These are phyloP conservation scores for Aspergillus japonicus DNA, from an alignment of 2,329 filamentous ascomycete genomes.

Conservation along the genomic window DNA sequence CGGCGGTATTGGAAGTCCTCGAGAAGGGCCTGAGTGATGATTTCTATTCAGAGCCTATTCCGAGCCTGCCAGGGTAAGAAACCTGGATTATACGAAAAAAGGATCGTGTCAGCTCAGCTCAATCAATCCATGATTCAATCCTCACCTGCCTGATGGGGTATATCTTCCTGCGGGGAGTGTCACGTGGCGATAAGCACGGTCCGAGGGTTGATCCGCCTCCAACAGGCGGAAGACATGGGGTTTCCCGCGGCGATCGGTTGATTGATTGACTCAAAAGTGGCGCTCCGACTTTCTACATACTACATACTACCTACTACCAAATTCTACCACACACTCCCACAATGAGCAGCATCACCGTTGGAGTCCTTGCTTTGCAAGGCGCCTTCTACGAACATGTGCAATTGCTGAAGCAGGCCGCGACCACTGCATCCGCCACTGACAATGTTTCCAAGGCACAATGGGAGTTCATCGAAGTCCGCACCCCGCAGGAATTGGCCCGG, in stretches of 20 bases:
- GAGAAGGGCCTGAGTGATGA: too few relatives aligned
- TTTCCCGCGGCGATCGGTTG: not conserved
- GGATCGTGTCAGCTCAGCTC: too few relatives aligned
- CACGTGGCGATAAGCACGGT: conserved; percentile 25
- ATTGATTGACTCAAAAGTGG: not conserved
- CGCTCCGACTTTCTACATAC: not conserved
- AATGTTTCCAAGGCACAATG: conserved; percentile 42
- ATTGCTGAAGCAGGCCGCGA: conserved; percentile 68
- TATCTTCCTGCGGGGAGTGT: conserved; percentile 18
- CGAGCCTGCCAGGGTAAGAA: too few relatives aligned
- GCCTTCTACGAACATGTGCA: conserved; percentile 87
- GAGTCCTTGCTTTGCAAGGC: conserved; percentile 78
- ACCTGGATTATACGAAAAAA: too few relatives aligned
- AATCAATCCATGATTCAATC: too few relatives aligned
- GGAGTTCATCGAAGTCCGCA: conserved; percentile 77
- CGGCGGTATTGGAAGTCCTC: too few relatives aligned
- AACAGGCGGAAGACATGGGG: not conserved
- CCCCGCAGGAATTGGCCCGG: conserved; percentile 62
- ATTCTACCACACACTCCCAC: not conserved
- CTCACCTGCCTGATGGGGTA: not conserved
- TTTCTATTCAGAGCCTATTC: too few relatives aligned
- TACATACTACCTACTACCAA: not conserved
- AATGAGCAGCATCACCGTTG: conserved; percentile 51
- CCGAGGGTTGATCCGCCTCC: conserved; percentile 10
- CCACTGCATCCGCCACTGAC: conserved; percentile 40